These are phyloP conservation scores for Gamsiella multidivaricata DNA, from an alignment of 192 early-diverging fungal genomes.

Conservation along the genomic window DNA sequence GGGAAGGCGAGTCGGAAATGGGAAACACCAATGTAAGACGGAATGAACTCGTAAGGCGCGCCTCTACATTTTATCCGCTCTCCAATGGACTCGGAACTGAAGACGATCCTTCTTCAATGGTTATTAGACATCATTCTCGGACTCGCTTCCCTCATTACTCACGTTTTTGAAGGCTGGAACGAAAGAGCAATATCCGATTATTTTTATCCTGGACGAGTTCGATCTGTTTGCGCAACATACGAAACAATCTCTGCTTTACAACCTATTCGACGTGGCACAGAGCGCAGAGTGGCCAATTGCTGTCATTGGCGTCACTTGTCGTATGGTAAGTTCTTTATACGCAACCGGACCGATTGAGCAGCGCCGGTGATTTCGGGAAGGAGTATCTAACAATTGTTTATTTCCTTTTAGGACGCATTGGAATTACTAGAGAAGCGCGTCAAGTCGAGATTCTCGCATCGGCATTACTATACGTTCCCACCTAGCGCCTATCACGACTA, in stretches of 20 bases:
- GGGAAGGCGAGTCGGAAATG: constrained; percentile 67
- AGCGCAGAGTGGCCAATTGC: constrained; percentile 85
- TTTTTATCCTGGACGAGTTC: constrained; percentile 95
- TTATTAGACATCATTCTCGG: constrained; percentile 75
- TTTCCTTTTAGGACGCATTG: constrained; percentile 75
- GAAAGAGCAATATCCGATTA: constrained; percentile 66
- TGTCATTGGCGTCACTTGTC: constrained; percentile 86
- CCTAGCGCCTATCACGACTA: constrained; percentile 68
- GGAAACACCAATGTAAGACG: constrained; percentile 51
- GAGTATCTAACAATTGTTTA: not conserved
- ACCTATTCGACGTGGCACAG: constrained; percentile 91
- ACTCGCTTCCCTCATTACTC: constrained; percentile 73
- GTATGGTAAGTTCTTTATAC: constrained; percentile 64
- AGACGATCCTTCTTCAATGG: not conserved
- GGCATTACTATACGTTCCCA: constrained; percentile 79
- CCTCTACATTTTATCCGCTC: not conserved
- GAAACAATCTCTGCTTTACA: constrained; percentile 95
- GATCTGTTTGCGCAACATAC: constrained; percentile 91
- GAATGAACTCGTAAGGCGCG: not conserved
- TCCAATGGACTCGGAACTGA: not conserved
- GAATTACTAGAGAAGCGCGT: constrained; percentile 93
- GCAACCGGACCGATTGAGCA: not conserved
- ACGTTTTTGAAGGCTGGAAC: constrained; percentile 70
- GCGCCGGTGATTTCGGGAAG: not conserved
- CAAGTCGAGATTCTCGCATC: constrained; percentile 93